phyloP scores from a whole-genome alignment of 202 grass and related monocot genomes.

The Bolboschoenoplectus hybrid region DNA sequence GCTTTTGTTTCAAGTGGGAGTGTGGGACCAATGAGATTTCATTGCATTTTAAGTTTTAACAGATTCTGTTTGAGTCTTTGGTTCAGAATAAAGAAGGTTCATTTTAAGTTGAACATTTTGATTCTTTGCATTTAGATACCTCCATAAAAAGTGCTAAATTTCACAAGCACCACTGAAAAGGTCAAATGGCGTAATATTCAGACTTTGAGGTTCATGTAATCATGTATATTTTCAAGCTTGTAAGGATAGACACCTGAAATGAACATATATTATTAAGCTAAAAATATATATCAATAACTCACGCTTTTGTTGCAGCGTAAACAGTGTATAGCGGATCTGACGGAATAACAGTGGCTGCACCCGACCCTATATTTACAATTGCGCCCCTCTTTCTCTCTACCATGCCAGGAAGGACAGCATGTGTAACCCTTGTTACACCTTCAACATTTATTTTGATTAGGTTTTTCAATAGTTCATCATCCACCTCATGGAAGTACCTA shows the following conservation, averaged over 20 bases:
- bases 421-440: conserved; percentile 77
- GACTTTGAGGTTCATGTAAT: neutral
- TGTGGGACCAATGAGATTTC: neutral
- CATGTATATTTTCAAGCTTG: conserved; percentile 1
- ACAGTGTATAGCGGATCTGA: conserved; percentile 86
- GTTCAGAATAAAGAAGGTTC: conserved; percentile 31
- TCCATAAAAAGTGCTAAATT: conserved; percentile 1
- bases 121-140: conserved; percentile 23
- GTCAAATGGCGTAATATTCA: conserved; percentile 1
- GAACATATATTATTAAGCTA: neutral
- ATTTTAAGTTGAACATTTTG: too few species aligned
- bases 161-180: neutral
- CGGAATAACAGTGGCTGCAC: conserved; percentile 59
- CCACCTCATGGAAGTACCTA: conserved; percentile 93
- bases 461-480: conserved; percentile 69
- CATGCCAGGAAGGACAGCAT: conserved; percentile 78
- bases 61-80: conserved; percentile 10
- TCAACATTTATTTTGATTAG: conserved; percentile 87
- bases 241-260: neutral
- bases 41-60: neutral
- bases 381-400: conserved; percentile 79
- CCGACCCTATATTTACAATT: conserved; percentile 90
- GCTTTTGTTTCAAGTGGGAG: neutral
- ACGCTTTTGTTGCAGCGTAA: conserved; percentile 87
- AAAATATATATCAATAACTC: conserved; percentile 32